phyloP scores from a whole-genome alignment of 129 eudicot genomes.

The Logfia minima region DNA sequence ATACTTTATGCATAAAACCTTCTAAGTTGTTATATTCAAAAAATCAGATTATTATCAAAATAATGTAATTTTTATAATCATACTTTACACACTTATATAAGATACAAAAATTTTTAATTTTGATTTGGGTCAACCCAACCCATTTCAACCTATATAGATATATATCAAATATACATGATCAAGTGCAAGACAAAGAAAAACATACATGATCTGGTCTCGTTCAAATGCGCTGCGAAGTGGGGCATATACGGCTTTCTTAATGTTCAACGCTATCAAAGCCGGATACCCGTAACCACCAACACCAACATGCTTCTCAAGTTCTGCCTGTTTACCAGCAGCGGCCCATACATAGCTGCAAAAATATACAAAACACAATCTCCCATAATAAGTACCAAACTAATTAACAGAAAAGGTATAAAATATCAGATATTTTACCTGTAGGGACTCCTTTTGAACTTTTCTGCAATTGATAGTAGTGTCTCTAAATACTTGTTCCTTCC shows the following conservation, averaged over 20 bases:
- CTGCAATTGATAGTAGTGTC: slow-evolving; percentile 71
- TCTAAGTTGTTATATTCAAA: too few relatives aligned
- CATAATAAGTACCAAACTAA: background rate
- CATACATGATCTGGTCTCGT: slow-evolving; percentile 76
- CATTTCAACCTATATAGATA: background rate
- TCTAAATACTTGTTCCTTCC: slow-evolving; percentile 94
- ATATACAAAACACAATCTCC: background rate
- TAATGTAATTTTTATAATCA: too few relatives aligned
- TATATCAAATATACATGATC: too few relatives aligned
- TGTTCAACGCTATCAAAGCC: slow-evolving; percentile 81
- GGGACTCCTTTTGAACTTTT: slow-evolving; percentile 80
- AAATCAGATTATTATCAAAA: too few relatives aligned
- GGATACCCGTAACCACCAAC: slow-evolving; percentile 99
- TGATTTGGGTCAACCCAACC: background rate
- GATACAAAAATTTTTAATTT: too few relatives aligned
- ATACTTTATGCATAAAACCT: too few relatives aligned
- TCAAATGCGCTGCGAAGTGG: slow-evolving; percentile 84
- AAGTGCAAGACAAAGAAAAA: background rate
- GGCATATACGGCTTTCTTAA: slow-evolving; percentile 78
- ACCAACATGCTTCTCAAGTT: slow-evolving; percentile 84
- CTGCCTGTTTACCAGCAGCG: slow-evolving; percentile 90
- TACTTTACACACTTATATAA: too few relatives aligned
- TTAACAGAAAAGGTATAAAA: background rate
- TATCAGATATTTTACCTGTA: slow-evolving; percentile 58
- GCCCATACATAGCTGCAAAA: slow-evolving; percentile 87